A percentile compares a stretch with the other conserved stretches of the same genome.
Evolutionary conservation across 2,329 filamentous ascomycete genomes (phyloP).

Genomic region (Ceratocystis harringtonii): DNA sequence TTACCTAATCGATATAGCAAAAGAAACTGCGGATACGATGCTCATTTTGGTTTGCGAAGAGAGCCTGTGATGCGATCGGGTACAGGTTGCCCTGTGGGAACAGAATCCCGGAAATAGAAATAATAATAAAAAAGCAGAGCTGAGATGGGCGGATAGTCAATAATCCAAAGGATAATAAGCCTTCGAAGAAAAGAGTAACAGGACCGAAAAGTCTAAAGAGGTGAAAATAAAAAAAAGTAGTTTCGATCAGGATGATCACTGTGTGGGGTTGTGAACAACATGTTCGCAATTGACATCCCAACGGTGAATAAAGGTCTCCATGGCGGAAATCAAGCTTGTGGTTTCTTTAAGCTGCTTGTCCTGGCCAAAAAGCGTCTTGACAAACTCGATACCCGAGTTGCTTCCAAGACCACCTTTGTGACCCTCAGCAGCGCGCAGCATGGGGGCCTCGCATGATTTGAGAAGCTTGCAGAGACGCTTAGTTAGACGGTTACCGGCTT

Average conservation of each 20-base stretch:
- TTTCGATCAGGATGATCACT: slow-evolving; percentile 24
- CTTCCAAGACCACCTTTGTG: slow-evolving; percentile 63
- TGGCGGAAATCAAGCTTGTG: slow-evolving; percentile 80
- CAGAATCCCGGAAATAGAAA: slow-evolving; percentile 5
- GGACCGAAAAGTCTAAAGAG: background rate
- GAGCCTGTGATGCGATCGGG: background rate
- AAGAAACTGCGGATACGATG: background rate
- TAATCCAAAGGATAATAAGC: background rate
- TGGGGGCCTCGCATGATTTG: slow-evolving; percentile 83
- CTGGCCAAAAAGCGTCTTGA: slow-evolving; percentile 85
- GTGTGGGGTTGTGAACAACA: slow-evolving; percentile 51
- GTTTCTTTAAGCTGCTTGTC: slow-evolving; percentile 82
- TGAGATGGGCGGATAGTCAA: background rate
- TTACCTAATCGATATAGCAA: background rate
- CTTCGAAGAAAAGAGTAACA: slow-evolving; percentile 3
- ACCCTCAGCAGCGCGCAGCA: slow-evolving; percentile 81
- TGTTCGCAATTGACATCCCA: slow-evolving; percentile 95
- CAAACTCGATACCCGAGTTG: slow-evolving; percentile 86
- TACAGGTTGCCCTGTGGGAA: slow-evolving; percentile 16
- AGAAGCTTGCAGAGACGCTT: slow-evolving; percentile 72
- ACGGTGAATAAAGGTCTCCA: slow-evolving; percentile 78
- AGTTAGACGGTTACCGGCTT: slow-evolving; percentile 73
- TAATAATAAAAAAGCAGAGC: slow-evolving; percentile 7
- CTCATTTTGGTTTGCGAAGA: background rate
- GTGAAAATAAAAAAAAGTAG: background rate